Conservation (phyloP, 2,329 filamentous ascomycete species). For the Anthostomella pinea region DNA sequence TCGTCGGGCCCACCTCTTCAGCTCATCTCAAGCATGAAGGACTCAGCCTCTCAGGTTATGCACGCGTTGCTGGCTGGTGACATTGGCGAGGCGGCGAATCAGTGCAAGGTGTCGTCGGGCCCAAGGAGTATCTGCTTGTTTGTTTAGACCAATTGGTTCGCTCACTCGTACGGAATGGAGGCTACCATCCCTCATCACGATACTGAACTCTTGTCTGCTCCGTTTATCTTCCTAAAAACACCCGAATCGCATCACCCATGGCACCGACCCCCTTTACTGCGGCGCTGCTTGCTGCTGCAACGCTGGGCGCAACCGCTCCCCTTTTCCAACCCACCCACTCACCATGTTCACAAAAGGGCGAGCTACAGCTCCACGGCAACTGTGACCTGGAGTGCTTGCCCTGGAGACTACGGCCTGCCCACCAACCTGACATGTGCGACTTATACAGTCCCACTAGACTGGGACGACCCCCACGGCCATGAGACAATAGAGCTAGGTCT, state of each 20-base stretch:
- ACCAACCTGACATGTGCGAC: conserved; percentile 24
- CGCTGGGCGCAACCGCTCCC: conserved; percentile 7
- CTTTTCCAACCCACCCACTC: conserved; percentile 2
- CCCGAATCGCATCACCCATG: conserved; percentile 8
- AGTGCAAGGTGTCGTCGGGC: no score
- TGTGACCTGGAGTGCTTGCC: conserved; percentile 17
- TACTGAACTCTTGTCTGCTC: no score
- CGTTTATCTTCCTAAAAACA: not conserved
- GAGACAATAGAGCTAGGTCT: conserved; percentile 28
- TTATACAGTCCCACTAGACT: conserved; percentile 27
- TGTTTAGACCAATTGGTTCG: no score
- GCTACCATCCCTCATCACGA: no score
- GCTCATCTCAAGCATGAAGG: no score
- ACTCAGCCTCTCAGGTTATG: no score
- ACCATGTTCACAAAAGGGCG: not conserved
- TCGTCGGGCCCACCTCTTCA: no score
- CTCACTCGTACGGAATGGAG: no score
- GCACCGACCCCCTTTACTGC: conserved; percentile 5
- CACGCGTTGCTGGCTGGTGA: no score
- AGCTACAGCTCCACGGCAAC: conserved; percentile 1
- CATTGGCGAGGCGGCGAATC: no score
- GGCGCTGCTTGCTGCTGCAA: conserved; percentile 11
- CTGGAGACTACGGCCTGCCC: conserved; percentile 11
- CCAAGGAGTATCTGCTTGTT: no score
- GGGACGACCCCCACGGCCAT: conserved; percentile 16